A percentile compares a stretch with the other conserved stretches of the same genome.
These are phyloP conservation scores for Termitomyces sp. DNA, from an alignment of 768 basidiomycete species.

Conservation along the genomic window DNA sequence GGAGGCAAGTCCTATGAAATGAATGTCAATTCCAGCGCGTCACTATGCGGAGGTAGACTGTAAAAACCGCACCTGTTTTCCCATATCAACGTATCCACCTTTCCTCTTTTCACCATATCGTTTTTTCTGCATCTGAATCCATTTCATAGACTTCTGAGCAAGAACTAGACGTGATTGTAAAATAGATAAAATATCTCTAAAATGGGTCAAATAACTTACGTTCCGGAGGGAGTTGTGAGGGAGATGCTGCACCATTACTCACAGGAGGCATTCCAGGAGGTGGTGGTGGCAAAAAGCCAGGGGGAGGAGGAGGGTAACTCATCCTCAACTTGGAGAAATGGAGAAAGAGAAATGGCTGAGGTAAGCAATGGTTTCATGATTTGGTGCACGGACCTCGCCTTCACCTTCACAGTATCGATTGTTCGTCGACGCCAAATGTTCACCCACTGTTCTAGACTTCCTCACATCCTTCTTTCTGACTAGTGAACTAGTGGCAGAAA, in stretches of 20 bases:
- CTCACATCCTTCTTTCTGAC: too few relatives aligned
- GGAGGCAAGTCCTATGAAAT: slow-evolving; percentile 79
- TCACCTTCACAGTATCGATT: too few relatives aligned
- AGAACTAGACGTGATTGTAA: slow-evolving; percentile 40
- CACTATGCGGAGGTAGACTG: slow-evolving; percentile 1
- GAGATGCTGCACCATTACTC: slow-evolving; percentile 30
- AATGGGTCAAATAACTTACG: slow-evolving; percentile 23
- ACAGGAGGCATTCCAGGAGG: slow-evolving; percentile 48
- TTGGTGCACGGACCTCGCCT: slow-evolving; percentile 34
- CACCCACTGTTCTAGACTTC: too few relatives aligned
- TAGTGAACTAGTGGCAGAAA: too few relatives aligned
- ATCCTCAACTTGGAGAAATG: slow-evolving; percentile 29
- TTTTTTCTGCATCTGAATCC: slow-evolving; percentile 90
- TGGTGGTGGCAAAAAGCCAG: slow-evolving; percentile 43
- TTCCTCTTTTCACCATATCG: slow-evolving; percentile 89
- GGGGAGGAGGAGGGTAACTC: slow-evolving; percentile 55
- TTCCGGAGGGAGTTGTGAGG: slow-evolving; percentile 42
- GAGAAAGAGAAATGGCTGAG: slow-evolving; percentile 37
- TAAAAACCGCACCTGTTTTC: slow-evolving; percentile 66
- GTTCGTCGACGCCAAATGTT: too few relatives aligned
- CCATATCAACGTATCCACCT: slow-evolving; percentile 87
- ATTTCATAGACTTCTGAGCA: slow-evolving; percentile 92
- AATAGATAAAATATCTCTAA: slow-evolving; percentile 13
- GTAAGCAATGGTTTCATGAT: slow-evolving; percentile 26
- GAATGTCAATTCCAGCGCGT: slow-evolving; percentile 9